Evolutionary conservation across 495 filamentous ascomycete genomes (phyloP), one percentile per base, ranked within the genome.

Genomic region (Evansstolkia leycettana): DNA sequence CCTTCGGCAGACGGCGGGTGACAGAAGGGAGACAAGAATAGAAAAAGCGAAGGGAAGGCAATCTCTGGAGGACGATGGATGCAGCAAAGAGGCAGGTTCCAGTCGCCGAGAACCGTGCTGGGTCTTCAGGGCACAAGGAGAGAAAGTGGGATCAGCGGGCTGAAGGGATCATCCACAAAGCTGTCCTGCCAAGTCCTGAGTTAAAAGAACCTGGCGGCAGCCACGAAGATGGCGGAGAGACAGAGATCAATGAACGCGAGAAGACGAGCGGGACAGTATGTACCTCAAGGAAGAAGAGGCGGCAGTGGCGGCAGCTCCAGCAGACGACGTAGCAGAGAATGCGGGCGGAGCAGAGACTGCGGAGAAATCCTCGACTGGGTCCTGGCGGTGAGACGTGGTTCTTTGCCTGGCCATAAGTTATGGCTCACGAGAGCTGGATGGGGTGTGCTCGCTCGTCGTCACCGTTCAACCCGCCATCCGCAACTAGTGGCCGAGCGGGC

Each of bases 371-470:
- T 67, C 60, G 48, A 57, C 53, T 54, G 64, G 58, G 60, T 65
- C 61, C 61, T 67, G 64, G 47, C 58, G 61, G 52, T 59, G 57
- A 54, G 50, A 42, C 50, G 51, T 56, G 49, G 60, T 55, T 57
- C 58, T 62, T 62, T 59, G 60, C 45, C 60, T 67, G 60, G 64
- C 64, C 64, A 67, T 67, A 67, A 60, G 64, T 65, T 55, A 52
- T 52, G 46, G 55, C 43, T 64, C 49, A 48, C 39, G 46, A 47
- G 42, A 50, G 50, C 46, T 57, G 25, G 46, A 49, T 55, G 43
- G 39, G 39, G 53, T 52, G 39, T 45, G 48, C 39, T 49, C 48
- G 48, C 42, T 57, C 45, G 50, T 54, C 36, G 42, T 52, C 51
- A 52, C 60, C 54, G 55, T 47, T 60, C 52, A 64, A 56, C 55